Conservation (phyloP, 2,329 filamentous ascomycete species). For the Cladophialophora yegresii region DNA sequence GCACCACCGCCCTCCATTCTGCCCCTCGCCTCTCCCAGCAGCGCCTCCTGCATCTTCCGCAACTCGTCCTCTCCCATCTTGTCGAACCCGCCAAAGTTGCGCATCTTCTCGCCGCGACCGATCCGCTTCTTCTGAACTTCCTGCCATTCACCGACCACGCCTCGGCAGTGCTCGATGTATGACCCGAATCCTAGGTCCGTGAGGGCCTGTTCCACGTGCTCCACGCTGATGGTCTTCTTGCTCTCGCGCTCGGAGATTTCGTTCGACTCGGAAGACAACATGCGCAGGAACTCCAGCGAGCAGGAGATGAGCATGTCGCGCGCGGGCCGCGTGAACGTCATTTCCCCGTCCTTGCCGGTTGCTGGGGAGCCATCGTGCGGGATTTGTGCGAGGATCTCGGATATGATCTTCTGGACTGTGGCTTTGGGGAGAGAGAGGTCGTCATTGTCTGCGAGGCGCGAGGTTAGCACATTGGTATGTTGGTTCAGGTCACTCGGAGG, state of each 20-base stretch:
- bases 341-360: constrained; percentile 53
- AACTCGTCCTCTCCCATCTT: constrained; percentile 90
- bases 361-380: constrained; percentile 41
- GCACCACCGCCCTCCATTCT: constrained; percentile 47
- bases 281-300: constrained; percentile 97
- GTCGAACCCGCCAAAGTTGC: constrained; percentile 94
- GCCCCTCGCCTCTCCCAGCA: constrained; percentile 79
- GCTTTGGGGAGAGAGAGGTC: constrained; percentile 65
- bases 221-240: constrained; percentile 98
- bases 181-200: constrained; percentile 90
- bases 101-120: constrained; percentile 75
- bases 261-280: constrained; percentile 97
- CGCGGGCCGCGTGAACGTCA: constrained; percentile 82
- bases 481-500: neutral
- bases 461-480: constrained; percentile 10
- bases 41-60: constrained; percentile 81
- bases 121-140: constrained; percentile 78
- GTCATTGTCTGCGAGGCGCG: constrained; percentile 51
- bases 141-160: constrained; percentile 88
- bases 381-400: constrained; percentile 74
- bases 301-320: constrained; percentile 96
- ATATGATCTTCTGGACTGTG: constrained; percentile 80
- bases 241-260: constrained; percentile 98
- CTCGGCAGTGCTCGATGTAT: constrained; percentile 83
- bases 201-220: constrained; percentile 94